Conservation (phyloP, 257 asterid genomes). For the Prunella vulgaris region DNA sequence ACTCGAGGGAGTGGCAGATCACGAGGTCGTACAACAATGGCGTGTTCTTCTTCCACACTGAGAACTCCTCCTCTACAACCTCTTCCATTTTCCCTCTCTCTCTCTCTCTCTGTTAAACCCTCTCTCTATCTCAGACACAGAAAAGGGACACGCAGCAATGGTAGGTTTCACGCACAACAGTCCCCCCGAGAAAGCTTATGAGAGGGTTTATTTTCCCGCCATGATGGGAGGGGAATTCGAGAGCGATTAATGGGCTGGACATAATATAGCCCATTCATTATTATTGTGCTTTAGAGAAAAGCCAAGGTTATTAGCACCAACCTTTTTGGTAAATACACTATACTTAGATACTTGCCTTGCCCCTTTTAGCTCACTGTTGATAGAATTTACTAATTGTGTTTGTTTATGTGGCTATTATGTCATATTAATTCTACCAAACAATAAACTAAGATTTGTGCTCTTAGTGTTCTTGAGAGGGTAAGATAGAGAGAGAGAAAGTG, state of each 20-base stretch:
- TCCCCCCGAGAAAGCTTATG: background rate
- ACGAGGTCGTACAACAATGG: slow-evolving; percentile 81
- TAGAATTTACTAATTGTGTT: too few species aligned
- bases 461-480: too few species aligned
- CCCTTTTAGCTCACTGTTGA: too few species aligned
- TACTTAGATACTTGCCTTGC: too few species aligned
- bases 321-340: too few species aligned
- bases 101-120: slow-evolving; percentile 6
- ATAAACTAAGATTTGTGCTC: too few species aligned
- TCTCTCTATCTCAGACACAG: background rate
- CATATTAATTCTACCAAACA: too few species aligned
- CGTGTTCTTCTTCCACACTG: slow-evolving; percentile 95
- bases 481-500: too few species aligned
- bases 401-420: too few species aligned
- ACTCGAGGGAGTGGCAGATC: slow-evolving; percentile 80
- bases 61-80: slow-evolving; percentile 75
- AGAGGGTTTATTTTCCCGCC: slow-evolving; percentile 44
- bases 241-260: background rate
- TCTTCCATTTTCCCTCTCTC: slow-evolving; percentile 33
- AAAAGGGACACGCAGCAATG: slow-evolving; percentile 2
- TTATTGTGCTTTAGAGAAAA: too few species aligned
- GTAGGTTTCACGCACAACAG: background rate
- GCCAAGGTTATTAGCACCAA: too few species aligned
- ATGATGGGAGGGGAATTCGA: slow-evolving; percentile 16
- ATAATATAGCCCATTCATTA: too few species aligned